Evolutionary conservation across 306 rosid species (phyloP), one percentile per base, ranked within the genome.

Genomic region (Echinosophora koreensis): DNA sequence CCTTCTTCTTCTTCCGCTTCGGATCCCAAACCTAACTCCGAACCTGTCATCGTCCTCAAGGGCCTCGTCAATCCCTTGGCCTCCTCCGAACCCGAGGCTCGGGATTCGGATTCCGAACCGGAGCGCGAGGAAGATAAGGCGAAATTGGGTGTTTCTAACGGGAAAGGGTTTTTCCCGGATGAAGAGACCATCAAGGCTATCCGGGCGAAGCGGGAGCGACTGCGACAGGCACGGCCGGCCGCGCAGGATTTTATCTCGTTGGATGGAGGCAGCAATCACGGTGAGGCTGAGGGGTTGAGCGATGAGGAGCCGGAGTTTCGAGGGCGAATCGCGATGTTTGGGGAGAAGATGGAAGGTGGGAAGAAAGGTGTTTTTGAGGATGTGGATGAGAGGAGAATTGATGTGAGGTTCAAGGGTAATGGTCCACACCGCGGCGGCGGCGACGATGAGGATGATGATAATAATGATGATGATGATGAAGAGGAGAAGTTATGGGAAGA

Each of bases 401-500:
- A 78, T 57, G 82, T 52, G 52, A 87, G 83, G 64, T 73, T 86
- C 42, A 85, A 80, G 63, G 85, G 66, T 30, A 62, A 37, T 22
- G 74, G 5, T 78, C 2, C 10, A 55, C 13, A 5, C 13, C 4
- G 0, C 5, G n/a, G 2, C 2, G 14, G 2, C n/a, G n/a, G 8
- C 11, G 14, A 41, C 11, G 4, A 59, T 6, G 65, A 63, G 6
- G 68, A 12, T 52, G 64, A 34, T 30, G 49, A 0, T 41, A 55
- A 63, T 5, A 34, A 38, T 0, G 88, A 80, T 18, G 82, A 70
- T 1, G 91, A 92, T 4, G 97, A 91, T 0, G 98, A 95, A 54
- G 98, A 92, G 81, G 94, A 94, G 83, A 90, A 85, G 61, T 75
- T 90, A 84, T 95, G 98, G 98, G 98, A 95, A 78, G 96, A 90